Conservation (phyloP, 192 early-diverging fungal species). For the Chytriomyces hyalinus region DNA sequence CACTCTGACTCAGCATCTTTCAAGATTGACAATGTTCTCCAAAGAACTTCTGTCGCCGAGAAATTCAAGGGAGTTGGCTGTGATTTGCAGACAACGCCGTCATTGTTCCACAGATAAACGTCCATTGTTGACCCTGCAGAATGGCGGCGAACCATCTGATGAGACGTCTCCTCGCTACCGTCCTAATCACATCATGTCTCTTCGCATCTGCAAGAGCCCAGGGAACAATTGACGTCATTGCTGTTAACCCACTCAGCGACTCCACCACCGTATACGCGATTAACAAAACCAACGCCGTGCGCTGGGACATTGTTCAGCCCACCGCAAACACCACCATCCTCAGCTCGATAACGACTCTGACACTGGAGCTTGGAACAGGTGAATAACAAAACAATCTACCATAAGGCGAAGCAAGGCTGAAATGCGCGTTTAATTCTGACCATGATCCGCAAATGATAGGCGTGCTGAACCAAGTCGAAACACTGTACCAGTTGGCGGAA, state of each 20-base stretch:
- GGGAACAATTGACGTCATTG: no score
- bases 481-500: not conserved
- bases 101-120: no score
- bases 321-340: slow-evolving; percentile 1
- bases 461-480: not conserved
- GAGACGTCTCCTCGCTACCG: no score
- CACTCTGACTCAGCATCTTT: no score
- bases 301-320: slow-evolving; percentile 6
- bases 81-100: no score
- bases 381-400: not conserved
- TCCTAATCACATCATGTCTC: not conserved
- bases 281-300: slow-evolving; percentile 11
- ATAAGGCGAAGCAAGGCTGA: not conserved
- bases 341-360: slow-evolving; percentile 3
- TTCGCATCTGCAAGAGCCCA: not conserved
- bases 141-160: no score
- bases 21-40: no score
- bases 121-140: no score
- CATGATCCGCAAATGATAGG: not conserved
- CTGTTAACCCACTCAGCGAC: no score
- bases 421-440: not conserved
- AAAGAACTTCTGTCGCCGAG: no score
- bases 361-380: slow-evolving; percentile 20
- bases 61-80: no score
- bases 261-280: not conserved